phyloP scores from a whole-genome alignment of 768 basidiomycete genomes.

The Pleurotus giganteus region DNA sequence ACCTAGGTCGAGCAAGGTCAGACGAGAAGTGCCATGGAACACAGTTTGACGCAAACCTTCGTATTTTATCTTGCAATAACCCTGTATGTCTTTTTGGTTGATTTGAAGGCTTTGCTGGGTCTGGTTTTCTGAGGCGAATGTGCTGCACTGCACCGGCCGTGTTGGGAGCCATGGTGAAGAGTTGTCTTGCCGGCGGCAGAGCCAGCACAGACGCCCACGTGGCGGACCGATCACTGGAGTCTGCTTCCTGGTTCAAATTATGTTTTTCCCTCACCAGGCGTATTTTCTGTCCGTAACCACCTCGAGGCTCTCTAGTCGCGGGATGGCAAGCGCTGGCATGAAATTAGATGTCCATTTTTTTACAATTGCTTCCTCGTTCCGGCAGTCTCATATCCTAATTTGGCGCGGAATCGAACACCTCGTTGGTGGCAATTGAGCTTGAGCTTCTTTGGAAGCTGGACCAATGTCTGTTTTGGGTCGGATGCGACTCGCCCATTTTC shows the following conservation, averaged over 20 bases:
- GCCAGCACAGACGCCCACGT: slow-evolving; percentile 18
- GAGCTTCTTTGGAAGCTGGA: slow-evolving; percentile 7
- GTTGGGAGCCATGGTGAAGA: slow-evolving; percentile 1
- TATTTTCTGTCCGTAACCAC: not conserved
- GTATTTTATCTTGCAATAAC: slow-evolving; percentile 4
- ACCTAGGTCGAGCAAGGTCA: not conserved
- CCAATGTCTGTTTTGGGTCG: slow-evolving; percentile 8
- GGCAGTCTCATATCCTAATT: slow-evolving; percentile 2
- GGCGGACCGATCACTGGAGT: slow-evolving; percentile 1
- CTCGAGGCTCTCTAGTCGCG: slow-evolving; percentile 4
- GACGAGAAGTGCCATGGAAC: not conserved
- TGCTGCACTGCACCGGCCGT: slow-evolving; percentile 17
- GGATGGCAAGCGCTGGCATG: not conserved
- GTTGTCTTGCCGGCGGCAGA: not conserved
- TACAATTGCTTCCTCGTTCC: not conserved
- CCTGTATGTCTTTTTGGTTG: slow-evolving; percentile 4
- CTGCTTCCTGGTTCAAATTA: slow-evolving; percentile 8
- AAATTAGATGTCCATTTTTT: not conserved
- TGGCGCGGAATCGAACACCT: not conserved
- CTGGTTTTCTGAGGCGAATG: slow-evolving; percentile 11
- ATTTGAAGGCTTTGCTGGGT: not conserved
- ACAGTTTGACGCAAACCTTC: not conserved
- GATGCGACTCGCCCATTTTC: not conserved
- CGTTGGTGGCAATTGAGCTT: slow-evolving; percentile 4
- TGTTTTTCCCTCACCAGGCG: not conserved